A percentile compares a stretch with the other conserved stretches of the same genome.
These are phyloP conservation scores for Colletotrichum spaethianum DNA, from an alignment of 2,329 filamentous ascomycete genomes.

Conservation along the genomic window DNA sequence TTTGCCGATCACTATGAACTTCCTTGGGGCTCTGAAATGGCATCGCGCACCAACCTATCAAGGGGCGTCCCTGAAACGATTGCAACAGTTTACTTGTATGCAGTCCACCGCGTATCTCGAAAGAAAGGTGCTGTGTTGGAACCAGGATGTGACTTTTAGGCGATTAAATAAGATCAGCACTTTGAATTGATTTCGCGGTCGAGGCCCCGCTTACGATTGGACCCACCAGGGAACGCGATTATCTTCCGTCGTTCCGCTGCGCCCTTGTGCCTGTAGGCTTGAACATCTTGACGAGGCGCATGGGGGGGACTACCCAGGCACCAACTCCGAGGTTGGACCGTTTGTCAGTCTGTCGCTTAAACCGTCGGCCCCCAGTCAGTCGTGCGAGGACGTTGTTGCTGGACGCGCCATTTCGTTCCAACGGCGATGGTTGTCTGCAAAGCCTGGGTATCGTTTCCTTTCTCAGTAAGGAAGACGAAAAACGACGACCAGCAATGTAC, in stretches of 20 bases:
- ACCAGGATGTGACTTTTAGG: neutral
- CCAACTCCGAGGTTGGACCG: conserved; percentile 2
- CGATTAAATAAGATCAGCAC: neutral
- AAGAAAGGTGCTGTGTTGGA: neutral
- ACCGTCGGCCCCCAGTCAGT: neutral
- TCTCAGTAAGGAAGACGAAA: neutral
- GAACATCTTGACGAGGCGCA: neutral
- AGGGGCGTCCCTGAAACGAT: neutral
- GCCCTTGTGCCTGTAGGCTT: neutral
- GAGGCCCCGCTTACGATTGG: too few relatives aligned
- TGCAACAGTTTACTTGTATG: neutral
- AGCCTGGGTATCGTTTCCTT: neutral
- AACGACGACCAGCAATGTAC: neutral
- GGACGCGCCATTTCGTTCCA: neutral
- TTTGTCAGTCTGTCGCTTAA: neutral
- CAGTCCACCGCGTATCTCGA: too few relatives aligned
- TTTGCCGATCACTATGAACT: neutral
- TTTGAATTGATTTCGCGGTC: too few relatives aligned
- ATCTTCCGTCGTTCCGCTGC: neutral
- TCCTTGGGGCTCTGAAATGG: neutral
- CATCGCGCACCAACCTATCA: neutral
- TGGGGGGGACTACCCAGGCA: neutral
- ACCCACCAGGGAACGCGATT: neutral
- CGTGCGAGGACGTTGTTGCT: neutral
- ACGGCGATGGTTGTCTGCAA: neutral